Evolutionary conservation across 148 eudicot species (phyloP), one percentile per base, ranked within the genome.

Genomic region (Pharnaceum exiguum): DNA sequence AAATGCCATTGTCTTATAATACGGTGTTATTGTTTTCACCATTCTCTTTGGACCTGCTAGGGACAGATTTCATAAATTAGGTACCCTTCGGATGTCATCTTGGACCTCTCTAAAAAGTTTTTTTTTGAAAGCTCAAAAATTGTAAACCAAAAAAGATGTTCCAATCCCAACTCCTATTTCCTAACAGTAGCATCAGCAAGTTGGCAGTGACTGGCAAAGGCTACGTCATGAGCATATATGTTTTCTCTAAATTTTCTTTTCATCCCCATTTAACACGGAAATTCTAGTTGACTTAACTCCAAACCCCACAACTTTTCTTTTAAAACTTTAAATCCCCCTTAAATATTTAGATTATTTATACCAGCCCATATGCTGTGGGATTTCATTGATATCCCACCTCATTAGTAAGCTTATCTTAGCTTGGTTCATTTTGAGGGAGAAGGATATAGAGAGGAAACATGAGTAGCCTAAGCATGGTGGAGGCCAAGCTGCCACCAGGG

Each of bases 401-500:
- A 44, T 5, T n/a, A 30, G 18, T 47, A 22, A 51, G 46, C 22
- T 3, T 44, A 25, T 36, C 33, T 17, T 51, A 27, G 11, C 9
- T 3, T 19, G 17, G 19, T n/a, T 24, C 0, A 15, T 26, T 26
- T 37, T 29, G 7, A 37, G 4, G 29, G 8, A 21, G 7, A 43
- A 40, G 18, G 27, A 40, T 21, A 48, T 5, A 25, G 10, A 28
- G 28, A 24, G 10, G 1, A 51, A 60, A 36, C n/a, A 83, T 79
- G 84, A 90, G 80, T 50, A 78, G 76, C 62, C 69, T 90, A 54
- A 82, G 91, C 73, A 72, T 65, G 68, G 95, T 90, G 70, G 97
- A 86, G 71, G 86, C 81, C 0, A 80, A 73, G 64, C 70, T 90
- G 59, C 97, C 97, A 37, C 82, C 97, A 38, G 97, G 97, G 39